Conservation (phyloP, 179 eudicot species). For the Beta lomatogona region DNA sequence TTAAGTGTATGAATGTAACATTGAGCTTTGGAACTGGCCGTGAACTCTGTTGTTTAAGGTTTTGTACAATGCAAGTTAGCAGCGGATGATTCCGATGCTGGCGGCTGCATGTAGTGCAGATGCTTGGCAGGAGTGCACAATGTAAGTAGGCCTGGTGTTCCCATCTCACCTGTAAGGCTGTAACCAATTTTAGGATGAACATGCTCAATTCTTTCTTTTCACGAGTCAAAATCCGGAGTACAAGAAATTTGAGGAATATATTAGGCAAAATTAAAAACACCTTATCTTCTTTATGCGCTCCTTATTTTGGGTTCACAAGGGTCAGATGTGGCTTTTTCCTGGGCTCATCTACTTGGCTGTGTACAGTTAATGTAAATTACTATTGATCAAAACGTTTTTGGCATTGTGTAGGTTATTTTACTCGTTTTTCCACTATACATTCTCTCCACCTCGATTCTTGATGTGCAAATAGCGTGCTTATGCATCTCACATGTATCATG, state of each 20-base stretch:
- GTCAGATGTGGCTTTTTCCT: neutral
- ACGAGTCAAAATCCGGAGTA: too few species aligned
- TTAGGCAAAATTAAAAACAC: too few species aligned
- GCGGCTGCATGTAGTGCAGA: neutral
- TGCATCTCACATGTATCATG: too few species aligned
- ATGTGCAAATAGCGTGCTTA: too few species aligned
- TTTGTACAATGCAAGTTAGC: constrained; percentile 4
- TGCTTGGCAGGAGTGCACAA: neutral
- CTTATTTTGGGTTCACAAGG: neutral
- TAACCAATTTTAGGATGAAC: neutral
- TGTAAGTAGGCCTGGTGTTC: neutral
- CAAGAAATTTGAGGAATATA: neutral
- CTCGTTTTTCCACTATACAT: neutral
- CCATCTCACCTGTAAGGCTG: neutral
- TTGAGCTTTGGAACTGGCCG: neutral
- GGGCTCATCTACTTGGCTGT: neutral
- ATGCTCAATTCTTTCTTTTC: neutral
- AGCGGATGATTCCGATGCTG: neutral
- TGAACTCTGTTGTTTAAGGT: constrained; percentile 2
- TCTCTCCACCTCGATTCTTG: too few species aligned
- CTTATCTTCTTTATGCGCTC: neutral
- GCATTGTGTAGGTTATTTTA: neutral
- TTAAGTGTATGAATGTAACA: neutral
- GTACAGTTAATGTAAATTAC: neutral
- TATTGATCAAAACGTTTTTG: neutral